phyloP scores from a whole-genome alignment of 208 protist genomes.

The Tritrichomonas foetus region DNA sequence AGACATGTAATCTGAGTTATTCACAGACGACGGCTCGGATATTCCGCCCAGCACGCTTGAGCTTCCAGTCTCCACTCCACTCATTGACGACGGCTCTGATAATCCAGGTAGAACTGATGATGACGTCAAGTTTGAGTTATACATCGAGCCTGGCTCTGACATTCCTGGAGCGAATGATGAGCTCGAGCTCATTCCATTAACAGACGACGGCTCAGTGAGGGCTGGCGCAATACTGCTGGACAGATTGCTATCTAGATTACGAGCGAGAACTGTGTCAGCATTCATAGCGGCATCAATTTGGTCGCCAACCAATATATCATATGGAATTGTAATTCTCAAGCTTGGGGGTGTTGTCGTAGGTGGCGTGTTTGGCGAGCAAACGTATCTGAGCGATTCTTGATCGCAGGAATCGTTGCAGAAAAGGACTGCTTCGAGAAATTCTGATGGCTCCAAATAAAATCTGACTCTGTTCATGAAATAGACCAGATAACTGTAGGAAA shows the following conservation, averaged over 20 bases:
- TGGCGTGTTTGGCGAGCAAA: background rate
- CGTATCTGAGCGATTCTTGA: background rate
- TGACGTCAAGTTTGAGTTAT: no score
- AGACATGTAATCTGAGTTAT: background rate
- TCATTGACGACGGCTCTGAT: no score
- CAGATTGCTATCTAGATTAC: no score
- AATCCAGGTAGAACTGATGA: no score
- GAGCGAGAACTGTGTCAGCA: background rate
- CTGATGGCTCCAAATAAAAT: background rate
- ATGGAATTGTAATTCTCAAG: background rate
- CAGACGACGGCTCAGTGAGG: no score
- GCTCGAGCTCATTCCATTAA: background rate
- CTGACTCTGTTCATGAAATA: conserved; percentile 4
- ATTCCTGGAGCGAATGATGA: background rate
- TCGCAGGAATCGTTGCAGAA: background rate
- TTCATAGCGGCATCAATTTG: background rate
- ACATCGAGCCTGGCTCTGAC: no score
- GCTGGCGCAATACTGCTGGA: no score
- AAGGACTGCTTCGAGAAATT: background rate
- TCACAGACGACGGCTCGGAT: background rate
- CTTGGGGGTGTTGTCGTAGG: background rate
- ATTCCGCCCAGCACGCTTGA: background rate
- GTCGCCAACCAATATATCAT: background rate
- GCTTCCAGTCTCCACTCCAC: background rate
- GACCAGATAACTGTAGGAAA: background rate